Conservation (phyloP, 805 yeast genomes). For the Pichia insulana region DNA sequence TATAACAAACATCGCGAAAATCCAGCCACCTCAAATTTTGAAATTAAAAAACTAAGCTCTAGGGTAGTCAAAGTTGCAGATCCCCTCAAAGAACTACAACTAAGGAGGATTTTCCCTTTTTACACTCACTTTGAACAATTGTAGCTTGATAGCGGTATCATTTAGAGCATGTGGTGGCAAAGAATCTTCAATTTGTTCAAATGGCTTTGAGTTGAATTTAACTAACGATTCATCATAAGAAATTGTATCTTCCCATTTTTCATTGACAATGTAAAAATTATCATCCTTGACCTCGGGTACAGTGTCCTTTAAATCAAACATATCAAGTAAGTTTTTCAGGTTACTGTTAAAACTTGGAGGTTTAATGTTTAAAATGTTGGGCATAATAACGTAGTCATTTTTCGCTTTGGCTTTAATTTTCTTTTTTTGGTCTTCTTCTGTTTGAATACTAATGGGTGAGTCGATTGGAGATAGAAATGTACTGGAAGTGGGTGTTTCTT, state of each 20-base stretch:
- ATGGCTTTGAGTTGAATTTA: slow-evolving; percentile 36
- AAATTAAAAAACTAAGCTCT: too few relatives aligned
- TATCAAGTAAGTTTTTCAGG: slow-evolving; percentile 19
- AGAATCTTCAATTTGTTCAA: slow-evolving; percentile 53
- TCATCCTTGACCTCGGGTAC: slow-evolving; percentile 15
- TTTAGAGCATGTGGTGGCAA: slow-evolving; percentile 38
- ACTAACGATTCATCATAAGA: slow-evolving; percentile 17
- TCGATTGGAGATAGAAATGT: slow-evolving; percentile 20
- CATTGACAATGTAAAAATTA: slow-evolving; percentile 16
- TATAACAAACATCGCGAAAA: too few relatives aligned
- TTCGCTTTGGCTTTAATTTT: not conserved
- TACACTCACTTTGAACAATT: slow-evolving; percentile 43
- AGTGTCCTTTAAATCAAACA: slow-evolving; percentile 19
- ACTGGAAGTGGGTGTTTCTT: slow-evolving; percentile 17
- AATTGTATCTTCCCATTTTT: slow-evolving; percentile 14
- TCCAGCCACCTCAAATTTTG: too few relatives aligned
- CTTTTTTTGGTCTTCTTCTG: slow-evolving; percentile 4
- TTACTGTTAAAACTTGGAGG: slow-evolving; percentile 29
- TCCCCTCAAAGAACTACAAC: too few relatives aligned
- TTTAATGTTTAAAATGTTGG: slow-evolving; percentile 21
- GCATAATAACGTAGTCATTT: slow-evolving; percentile 6
- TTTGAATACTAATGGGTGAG: slow-evolving; percentile 10
- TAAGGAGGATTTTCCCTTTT: slow-evolving; percentile 37
- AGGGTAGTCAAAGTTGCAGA: too few relatives aligned
- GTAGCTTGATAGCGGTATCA: slow-evolving; percentile 46